Base-by-base conservation (phyloP, 352 stramenopile species). In the Pythium volutum region DNA sequence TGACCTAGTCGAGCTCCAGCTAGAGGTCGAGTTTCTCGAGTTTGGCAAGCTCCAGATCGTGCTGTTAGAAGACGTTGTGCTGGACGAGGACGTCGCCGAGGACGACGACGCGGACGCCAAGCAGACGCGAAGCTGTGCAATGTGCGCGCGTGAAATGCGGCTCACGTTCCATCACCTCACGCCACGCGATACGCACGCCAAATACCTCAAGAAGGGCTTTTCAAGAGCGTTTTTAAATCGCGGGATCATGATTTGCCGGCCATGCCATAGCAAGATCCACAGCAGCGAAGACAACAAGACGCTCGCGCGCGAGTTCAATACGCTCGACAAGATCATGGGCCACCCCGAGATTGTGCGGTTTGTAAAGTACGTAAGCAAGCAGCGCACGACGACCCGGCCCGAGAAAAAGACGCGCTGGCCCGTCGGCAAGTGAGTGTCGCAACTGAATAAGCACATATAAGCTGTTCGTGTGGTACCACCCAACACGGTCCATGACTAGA, bases 101-200 rank as follows among this genome's bases (percentile, higher is more conserved):
- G 77, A 59, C 11, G 67, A 64, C 57, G 74, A 79, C 34, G 70
- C 74, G 5, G 69, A 64, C 11, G 71, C 64, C 18, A 36, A 79
- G 14, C 23, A n/a, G 0, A 41, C 58, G 9, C 38, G 57, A 2
- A 23, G 59, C 34, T 98, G 95, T 49, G 82, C 79, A 58, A 89
- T 98, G 69, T 98, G 95, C 55, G 89, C 97, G 71, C 82, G 95
- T 22, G 74, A 78, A 11, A 97, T 97, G 73, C 91, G 89, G 58
- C 50, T 98, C 18, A 98, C 92, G 15, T 81, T 82, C 7, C 95
- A 98, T 71, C 95, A 98, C 62, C 71, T 98, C 9, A 97, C 97
- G 53, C 95, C 95, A 6, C 88, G 88, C 39, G 80, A 79, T n/a
- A 88, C 70, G 4, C 88, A 96, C 55, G 63, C 75, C 23, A 84